Percentiles rank a stretch among this genome's conserved stretches.
Evolutionary conservation across 2,329 filamentous ascomycete species (phyloP).

Genomic region (Penicillium frequentans): DNA sequence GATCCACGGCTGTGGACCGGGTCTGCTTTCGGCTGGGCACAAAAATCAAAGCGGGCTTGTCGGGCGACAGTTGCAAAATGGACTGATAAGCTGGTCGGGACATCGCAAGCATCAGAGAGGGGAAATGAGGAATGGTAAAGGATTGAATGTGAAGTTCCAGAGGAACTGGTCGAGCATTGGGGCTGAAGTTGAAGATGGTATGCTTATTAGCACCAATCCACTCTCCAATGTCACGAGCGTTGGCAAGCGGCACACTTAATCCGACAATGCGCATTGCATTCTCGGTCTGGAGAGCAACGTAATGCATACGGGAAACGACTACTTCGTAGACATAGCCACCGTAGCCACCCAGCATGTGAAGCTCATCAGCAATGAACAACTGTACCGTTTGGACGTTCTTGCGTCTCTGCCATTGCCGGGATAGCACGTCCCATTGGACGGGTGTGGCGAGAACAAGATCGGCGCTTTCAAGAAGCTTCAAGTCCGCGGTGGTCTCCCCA

Average conservation of each 20-base stretch:
- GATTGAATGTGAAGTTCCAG: conserved; percentile 94
- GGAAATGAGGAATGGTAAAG: conserved; percentile 94
- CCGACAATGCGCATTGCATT: conserved; percentile 83
- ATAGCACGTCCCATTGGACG: conserved; percentile 92
- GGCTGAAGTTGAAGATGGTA: conserved; percentile 98
- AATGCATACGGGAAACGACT: conserved; percentile 96
- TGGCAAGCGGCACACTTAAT: conserved; percentile 86
- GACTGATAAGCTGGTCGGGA: conserved; percentile 89
- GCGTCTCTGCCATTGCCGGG: conserved; percentile 91
- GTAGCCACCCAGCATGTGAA: conserved; percentile 87
- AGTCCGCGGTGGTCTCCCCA: conserved; percentile 85
- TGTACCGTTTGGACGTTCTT: conserved; percentile 92
- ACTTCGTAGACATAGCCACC: conserved; percentile 92
- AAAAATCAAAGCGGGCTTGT: conserved; percentile 89
- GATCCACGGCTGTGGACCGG: conserved; percentile 78
- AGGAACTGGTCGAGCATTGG: conserved; percentile 82
- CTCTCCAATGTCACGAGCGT: conserved; percentile 90
- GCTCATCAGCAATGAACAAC: conserved; percentile 90
- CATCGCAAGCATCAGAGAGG: conserved; percentile 98
- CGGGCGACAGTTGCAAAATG: conserved; percentile 80
- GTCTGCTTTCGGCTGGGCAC: conserved; percentile 93
- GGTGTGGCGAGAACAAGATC: conserved; percentile 93
- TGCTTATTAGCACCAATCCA: conserved; percentile 99
- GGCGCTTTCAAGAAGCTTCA: conserved; percentile 82
- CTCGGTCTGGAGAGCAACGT: conserved; percentile 86